Base-by-base conservation (phyloP, 352 stramenopile genomes). In the Globisporangium cylindrosporum region DNA sequence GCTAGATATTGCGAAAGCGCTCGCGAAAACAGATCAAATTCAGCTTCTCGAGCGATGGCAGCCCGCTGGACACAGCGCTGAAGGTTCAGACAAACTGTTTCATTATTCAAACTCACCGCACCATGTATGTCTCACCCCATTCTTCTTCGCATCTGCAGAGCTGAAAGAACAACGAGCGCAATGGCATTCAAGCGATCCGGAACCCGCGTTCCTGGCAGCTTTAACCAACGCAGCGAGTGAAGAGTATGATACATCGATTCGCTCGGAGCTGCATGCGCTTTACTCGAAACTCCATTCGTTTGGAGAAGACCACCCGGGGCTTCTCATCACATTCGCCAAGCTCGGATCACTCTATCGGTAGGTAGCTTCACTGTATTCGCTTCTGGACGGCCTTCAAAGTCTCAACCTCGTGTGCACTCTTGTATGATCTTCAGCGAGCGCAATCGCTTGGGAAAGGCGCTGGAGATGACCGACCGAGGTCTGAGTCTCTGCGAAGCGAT, bases 1-100 rank as follows among this genome's bases (percentile, higher is more conserved):
- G 3, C 63, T 86, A 10, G 72, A 84, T 7, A 36, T 93, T 0
- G 80, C 86, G 1, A 46, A 46, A 10, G 58, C 43, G 1, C 64
- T 92, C 38, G 71, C 74, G 12, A 74, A 77, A 15, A 70, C 65
- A 53, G 77, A 89, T 15, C 70, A 83, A 32, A 22, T 71, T 46
- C 59, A 66, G 8, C 48, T 93, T 5, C 68, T 93, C 1, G 67
- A 66, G 20, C 75, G 75, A 22, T 93, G 85, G 85, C 77, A 88
- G 32, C 77, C 83, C 2, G 24, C 84, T 14, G 73, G 70, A 36
- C 53, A 79, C 3, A 84, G 62, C 14, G 10, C 24, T 5, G 67
- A 89, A 78, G 81, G 83, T 89, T 72, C 18, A 48, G 7, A 12
- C 12, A 36, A 22, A 10, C 14, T 53, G 56, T 4, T n/a, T 12